Evolutionary conservation across 2,329 filamentous ascomycete species (phyloP).

Genomic region (Scopulariopsis brevicaulis): DNA sequence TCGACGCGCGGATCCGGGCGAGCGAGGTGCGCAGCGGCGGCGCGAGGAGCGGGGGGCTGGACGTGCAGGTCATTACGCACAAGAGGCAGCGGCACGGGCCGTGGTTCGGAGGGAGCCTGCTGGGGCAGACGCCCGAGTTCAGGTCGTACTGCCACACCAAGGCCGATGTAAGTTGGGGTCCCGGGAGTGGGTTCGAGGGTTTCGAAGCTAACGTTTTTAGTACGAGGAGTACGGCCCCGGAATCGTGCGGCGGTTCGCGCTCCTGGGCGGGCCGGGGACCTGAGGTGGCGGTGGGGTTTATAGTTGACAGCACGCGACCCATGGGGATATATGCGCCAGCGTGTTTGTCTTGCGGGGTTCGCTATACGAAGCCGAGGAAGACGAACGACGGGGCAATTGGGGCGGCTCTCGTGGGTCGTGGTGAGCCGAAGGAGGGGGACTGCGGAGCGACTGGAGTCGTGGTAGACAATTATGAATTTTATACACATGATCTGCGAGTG

Average conservation of each 20-base stretch:
- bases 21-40: conserved; percentile 88
- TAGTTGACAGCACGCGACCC: neutral
- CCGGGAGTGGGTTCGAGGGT: neutral
- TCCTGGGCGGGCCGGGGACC: conserved; percentile 83
- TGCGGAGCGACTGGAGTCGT: too few relatives aligned
- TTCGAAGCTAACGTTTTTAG: conserved; percentile 23
- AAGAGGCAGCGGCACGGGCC: conserved; percentile 95
- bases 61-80: conserved; percentile 95
- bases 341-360: neutral
- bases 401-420: neutral
- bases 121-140: conserved; percentile 97
- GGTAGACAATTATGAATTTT: too few relatives aligned
- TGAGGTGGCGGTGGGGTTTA: conserved; percentile 16
- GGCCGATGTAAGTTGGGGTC: conserved; percentile 43
- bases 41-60: conserved; percentile 84
- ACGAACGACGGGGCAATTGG: neutral
- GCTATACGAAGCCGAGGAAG: neutral
- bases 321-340: neutral
- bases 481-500: neutral
- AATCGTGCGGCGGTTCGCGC: conserved; percentile 88
- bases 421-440: neutral
- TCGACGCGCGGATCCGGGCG: conserved; percentile 84
- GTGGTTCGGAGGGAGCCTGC: conserved; percentile 94
- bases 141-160: conserved; percentile 97
- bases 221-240: conserved; percentile 95